These are phyloP conservation scores for Penicillium sp. DNA, from an alignment of 2,329 filamentous ascomycete species.

Conservation along the genomic window DNA sequence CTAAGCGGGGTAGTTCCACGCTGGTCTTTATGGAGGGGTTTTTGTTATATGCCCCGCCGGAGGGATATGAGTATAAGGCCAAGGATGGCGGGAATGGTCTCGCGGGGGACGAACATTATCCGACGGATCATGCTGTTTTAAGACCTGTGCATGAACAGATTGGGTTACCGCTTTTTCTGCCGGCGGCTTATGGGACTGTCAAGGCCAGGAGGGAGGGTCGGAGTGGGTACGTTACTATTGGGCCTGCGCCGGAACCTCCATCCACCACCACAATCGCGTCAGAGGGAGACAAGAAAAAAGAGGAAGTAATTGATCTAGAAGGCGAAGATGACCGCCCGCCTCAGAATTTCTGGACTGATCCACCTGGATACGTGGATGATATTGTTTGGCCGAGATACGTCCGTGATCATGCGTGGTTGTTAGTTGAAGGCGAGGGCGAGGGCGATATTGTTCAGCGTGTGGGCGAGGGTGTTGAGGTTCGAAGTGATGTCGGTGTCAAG, in stretches of 20 bases:
- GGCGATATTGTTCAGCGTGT: constrained; percentile 43
- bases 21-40: constrained; percentile 87
- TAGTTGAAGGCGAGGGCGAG: constrained; percentile 67
- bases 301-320: constrained; percentile 32
- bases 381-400: constrained; percentile 97
- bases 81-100: no score
- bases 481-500: constrained; percentile 41
- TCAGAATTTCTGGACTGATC: constrained; percentile 92
- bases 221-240: constrained; percentile 53
- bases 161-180: constrained; percentile 78
- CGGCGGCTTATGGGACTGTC: constrained; percentile 62
- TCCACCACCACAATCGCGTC: no score
- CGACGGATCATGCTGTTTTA: constrained; percentile 20
- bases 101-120: constrained; percentile 21
- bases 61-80: background rate
- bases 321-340: constrained; percentile 42
- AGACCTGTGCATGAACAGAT: constrained; percentile 49
- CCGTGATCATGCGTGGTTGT: constrained; percentile 77
- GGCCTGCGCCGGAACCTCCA: constrained; percentile 37
- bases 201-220: constrained; percentile 47
- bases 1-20: constrained; percentile 25
- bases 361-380: constrained; percentile 88
- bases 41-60: constrained; percentile 68
- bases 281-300: background rate
- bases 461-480: constrained; percentile 24